Evolutionary conservation across 805 yeast genomes (phyloP).

Genomic region (Wickerhamiella sergipiensis): DNA sequence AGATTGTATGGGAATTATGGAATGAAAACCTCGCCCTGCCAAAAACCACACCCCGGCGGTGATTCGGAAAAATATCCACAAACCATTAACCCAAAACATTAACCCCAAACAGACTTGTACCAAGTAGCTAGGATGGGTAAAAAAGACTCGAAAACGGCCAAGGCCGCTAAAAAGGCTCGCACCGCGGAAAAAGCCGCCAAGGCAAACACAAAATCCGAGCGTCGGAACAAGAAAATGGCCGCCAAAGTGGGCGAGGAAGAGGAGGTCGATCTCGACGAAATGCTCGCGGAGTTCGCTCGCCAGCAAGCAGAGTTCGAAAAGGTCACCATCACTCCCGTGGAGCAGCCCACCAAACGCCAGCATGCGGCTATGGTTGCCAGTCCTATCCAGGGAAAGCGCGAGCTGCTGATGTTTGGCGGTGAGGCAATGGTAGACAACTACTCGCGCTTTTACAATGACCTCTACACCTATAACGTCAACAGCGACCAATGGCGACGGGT

Average conservation of each 20-base stretch:
- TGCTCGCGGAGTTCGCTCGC: conserved; percentile 59
- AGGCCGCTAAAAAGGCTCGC: conserved; percentile 84
- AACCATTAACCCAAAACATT: background rate
- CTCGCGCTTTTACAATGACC: conserved; percentile 69
- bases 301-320: conserved; percentile 73
- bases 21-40: background rate
- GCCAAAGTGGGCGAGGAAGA: conserved; percentile 70
- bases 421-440: conserved; percentile 42
- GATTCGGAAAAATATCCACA: background rate
- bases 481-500: conserved; percentile 69
- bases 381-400: conserved; percentile 63
- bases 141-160: conserved; percentile 65
- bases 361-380: conserved; percentile 64
- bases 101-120: no score
- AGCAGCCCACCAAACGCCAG: conserved; percentile 53
- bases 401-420: conserved; percentile 81
- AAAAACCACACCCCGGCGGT: no score
- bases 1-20: background rate
- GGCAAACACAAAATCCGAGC: conserved; percentile 56
- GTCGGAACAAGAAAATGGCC: conserved; percentile 59
- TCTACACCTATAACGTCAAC: conserved; percentile 58
- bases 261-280: conserved; percentile 74
- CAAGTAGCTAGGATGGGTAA: conserved; percentile 87
- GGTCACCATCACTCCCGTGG: conserved; percentile 43
- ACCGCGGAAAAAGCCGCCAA: conserved; percentile 72